Evolutionary conservation across 139 green algal genomes (phyloP).

Genomic region (Chlamydomonas sphaeroides): DNA sequence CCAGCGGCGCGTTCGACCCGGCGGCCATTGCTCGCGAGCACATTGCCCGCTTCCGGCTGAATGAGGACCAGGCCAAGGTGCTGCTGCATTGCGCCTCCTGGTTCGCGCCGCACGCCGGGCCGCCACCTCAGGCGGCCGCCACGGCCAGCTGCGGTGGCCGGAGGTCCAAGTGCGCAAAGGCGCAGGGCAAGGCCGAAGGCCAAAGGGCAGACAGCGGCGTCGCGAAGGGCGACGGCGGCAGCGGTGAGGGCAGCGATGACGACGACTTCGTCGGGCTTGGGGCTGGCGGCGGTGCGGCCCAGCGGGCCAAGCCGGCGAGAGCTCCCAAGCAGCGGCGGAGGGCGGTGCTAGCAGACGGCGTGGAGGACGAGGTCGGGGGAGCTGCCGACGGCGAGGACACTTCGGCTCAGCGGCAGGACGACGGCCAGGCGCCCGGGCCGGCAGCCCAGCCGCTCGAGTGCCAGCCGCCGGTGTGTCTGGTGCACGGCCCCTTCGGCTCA

Average conservation of each 20-base stretch:
- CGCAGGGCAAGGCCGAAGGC: too few species aligned
- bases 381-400: background rate
- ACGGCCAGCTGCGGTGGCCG: too few species aligned
- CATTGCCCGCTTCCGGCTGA: constrained; percentile 59
- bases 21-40: background rate
- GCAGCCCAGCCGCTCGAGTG: background rate
- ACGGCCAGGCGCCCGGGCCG: background rate
- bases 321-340: background rate
- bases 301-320: too few species aligned
- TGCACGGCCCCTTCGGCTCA: constrained; percentile 77
- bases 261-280: too few species aligned
- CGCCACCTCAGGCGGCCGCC: too few species aligned
- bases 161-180: too few species aligned
- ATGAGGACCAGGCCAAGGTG: constrained; percentile 71
- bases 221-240: background rate
- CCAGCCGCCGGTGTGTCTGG: constrained; percentile 69
- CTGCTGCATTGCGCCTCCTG: constrained; percentile 57
- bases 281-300: too few species aligned
- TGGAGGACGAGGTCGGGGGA: background rate
- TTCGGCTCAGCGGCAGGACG: too few species aligned
- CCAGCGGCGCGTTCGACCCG: constrained; percentile 1
- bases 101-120: constrained; percentile 15
- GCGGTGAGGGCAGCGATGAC: background rate
- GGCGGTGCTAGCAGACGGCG: background rate
- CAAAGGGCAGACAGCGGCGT: too few species aligned